Base-by-base conservation (phyloP, 2,329 filamentous ascomycete species). In the Chalara sp. region DNA sequence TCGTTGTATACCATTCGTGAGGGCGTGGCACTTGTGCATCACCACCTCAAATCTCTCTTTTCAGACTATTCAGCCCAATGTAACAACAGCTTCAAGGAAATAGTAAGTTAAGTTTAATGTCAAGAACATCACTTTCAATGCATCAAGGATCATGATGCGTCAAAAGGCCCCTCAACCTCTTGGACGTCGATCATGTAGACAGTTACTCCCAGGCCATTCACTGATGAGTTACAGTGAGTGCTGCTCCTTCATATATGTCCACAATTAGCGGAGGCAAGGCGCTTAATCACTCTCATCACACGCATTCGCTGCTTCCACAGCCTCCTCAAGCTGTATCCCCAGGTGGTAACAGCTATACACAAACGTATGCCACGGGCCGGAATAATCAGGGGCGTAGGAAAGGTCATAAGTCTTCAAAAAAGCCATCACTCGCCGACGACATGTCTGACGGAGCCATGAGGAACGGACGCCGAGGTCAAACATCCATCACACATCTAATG, bases 401-500 rank as follows among this genome's bases (percentile, higher is more conserved):
- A 67, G 89, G 93, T 68, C 89, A 96, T 37, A 37, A 37, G 35
- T 2, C 35, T 37, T 37, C 35, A 10, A 8, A 37, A 10, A n/a
- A n/a, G 8, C 8, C 8, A 10, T 37, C n/a, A 8, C 35, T 37
- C 8, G n/a, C n/a, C 35, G 8, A 37, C 13, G 45, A 48, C 50
- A 58, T 59, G 48, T 58, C 11, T 12, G 46, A 60, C 58, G 52
- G 54, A 48, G 58, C 61, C 78, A 80, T 75, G 75, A 70, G 78
- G 75, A 83, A 72, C 60, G 83, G 82, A 61, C 85, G 93, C 53
- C 89, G 93, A 62, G 93, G 93, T 49, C 92, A 96, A 70, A 96
- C 90, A 49, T 95, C 89, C 63, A 99, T 99, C 66, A 97, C 93
- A 40, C 93, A 99, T 69, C 73, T 99, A 51, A 87, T 99, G 77